Base-by-base conservation (phyloP, 208 protist genomes). In the Acanthamoeba castellanii region DNA sequence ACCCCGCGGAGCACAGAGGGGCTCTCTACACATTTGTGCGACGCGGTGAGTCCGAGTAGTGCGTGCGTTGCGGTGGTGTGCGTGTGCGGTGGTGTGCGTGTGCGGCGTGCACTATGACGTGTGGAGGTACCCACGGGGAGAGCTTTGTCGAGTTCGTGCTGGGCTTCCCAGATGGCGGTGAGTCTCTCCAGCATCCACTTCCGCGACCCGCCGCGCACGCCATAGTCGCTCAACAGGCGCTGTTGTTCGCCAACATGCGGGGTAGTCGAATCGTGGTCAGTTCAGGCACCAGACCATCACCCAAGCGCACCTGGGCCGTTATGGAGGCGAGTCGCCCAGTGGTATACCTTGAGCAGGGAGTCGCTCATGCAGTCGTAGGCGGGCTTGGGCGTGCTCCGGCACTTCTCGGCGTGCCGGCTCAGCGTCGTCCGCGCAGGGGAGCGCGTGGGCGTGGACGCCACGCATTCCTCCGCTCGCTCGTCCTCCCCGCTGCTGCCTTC, bases 171-270 rank as follows among this genome's bases (percentile, higher is more conserved):
- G 14, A 81, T 81, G 34, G 14, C 72, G 9, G 72, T 50, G 13
- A 81, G 72, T 34, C 42, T 34, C 42, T 81, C 72, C 20, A 81
- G 16, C 72, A 81, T 81, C 72, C 72, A 81, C 72, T 81, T 81
- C 32, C 72, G n/a, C 42, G 72, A 81, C 42, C 72, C 72, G 11
- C 34, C 72, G 6, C 72, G 72, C 42, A 81, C 72, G 14, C 72
- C 72, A 13, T 34, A 81, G 18, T 47, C 32, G 30, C 34, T 27
- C 72, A 81, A 45, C 72, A 81, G 42, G 11, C 34, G 30, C 72
- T 81, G 72, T 68, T 7, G 16, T n/a, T n/a, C 61, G 25, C 25
- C 8, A 7, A 66, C 18, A 16, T n/a, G n/a, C 14, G 22, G 0
- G 22, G 22, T 3, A 0, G 57, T 64, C 57, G 11, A 64, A 1